These are phyloP conservation scores for Penstemon newberryi DNA, from an alignment of 257 asterid species.

Conservation along the genomic window DNA sequence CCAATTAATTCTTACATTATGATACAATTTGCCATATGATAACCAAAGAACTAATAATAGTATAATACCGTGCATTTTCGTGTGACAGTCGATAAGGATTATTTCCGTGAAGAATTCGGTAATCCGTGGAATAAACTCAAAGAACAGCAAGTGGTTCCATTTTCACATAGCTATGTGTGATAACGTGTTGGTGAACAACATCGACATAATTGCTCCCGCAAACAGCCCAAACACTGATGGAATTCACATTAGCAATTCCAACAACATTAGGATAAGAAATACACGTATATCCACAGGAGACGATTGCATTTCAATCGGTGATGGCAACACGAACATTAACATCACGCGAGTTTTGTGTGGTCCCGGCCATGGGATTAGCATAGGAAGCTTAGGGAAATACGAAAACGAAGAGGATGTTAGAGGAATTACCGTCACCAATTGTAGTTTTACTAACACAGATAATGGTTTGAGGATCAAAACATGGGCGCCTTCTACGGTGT, in stretches of 20 bases:
- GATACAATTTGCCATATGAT: too few relatives aligned
- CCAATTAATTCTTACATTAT: too few relatives aligned
- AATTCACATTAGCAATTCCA: constrained; percentile 33
- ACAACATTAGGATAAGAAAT: not conserved
- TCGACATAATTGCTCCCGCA: constrained; percentile 28
- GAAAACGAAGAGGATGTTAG: constrained; percentile 18
- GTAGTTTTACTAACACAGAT: constrained; percentile 17
- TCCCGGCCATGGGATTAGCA: constrained; percentile 43
- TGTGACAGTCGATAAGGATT: constrained; percentile 18
- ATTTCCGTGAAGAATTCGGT: not conserved
- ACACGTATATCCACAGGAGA: constrained; percentile 33
- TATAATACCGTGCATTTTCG: not conserved
- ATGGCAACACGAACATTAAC: constrained; percentile 21
- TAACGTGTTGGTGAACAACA: constrained; percentile 8
- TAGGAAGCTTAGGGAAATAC: constrained; percentile 38
- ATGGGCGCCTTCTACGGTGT: constrained; percentile 6
- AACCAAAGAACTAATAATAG: not conserved
- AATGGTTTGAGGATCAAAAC: constrained; percentile 41
- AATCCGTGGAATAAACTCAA: constrained; percentile 9
- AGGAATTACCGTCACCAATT: not conserved
- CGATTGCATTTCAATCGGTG: constrained; percentile 40
- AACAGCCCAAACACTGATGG: constrained; percentile 50
- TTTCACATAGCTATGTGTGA: not conserved
- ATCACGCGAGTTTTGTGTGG: constrained; percentile 29
- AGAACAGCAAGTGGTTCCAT: constrained; percentile 39